These are phyloP conservation scores for Cyclotella atomus DNA, from an alignment of 108 stramenopile genomes.

Conservation along the genomic window DNA sequence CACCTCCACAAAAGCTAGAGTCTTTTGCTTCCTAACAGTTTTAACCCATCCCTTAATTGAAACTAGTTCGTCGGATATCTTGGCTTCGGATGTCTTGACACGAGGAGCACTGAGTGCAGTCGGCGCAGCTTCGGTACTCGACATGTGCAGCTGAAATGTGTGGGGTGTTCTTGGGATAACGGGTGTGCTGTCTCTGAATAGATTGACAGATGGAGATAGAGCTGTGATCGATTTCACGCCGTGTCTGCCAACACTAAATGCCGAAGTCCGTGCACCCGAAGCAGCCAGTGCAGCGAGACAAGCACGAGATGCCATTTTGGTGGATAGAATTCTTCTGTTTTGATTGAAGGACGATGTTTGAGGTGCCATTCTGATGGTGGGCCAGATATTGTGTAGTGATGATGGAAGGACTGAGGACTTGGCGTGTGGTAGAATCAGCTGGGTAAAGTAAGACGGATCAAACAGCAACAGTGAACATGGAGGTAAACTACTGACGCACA, in stretches of 20 bases:
- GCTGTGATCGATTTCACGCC: background rate
- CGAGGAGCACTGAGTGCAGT: constrained; percentile 45
- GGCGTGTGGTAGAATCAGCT: too few relatives aligned
- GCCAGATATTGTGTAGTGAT: background rate
- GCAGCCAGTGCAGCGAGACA: constrained; percentile 30
- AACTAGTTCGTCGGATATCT: constrained; percentile 74
- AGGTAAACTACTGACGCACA: too few relatives aligned
- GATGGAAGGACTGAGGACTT: too few relatives aligned
- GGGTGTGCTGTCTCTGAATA: background rate
- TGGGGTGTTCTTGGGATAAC: background rate
- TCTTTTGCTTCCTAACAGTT: constrained; percentile 97
- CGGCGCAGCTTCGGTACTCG: constrained; percentile 21
- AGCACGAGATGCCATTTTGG: constrained; percentile 56
- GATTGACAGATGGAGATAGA: background rate
- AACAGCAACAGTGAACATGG: too few relatives aligned
- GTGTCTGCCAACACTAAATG: constrained; percentile 14
- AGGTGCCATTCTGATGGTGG: constrained; percentile 23
- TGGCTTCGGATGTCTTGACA: constrained; percentile 76
- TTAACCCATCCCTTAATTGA: constrained; percentile 96
- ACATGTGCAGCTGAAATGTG: constrained; percentile 33
- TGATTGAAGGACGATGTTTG: background rate
- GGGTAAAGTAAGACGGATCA: too few relatives aligned
- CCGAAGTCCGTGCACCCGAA: constrained; percentile 9
- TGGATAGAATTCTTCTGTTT: constrained; percentile 15
- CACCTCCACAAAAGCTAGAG: constrained; percentile 95